These are phyloP conservation scores for Condylostoma magnum DNA, from an alignment of 169 alveolate species.

Conservation along the genomic window DNA sequence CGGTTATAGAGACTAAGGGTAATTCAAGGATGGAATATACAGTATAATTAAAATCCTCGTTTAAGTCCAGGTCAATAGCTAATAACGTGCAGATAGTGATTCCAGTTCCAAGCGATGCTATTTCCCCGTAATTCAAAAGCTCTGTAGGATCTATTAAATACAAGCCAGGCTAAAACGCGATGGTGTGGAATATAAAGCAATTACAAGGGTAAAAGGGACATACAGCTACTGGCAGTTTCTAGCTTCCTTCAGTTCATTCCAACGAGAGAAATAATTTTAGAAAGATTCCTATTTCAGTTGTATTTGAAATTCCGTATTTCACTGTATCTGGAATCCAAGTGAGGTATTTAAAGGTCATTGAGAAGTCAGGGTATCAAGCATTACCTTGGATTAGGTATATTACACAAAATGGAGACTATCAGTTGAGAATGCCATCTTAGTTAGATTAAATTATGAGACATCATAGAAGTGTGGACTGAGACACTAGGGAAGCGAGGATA, in stretches of 20 bases:
- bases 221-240: slow-evolving; percentile 96
- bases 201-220: slow-evolving; percentile 98
- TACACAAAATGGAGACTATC: slow-evolving; percentile 99
- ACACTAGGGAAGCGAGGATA: no score
- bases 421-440: slow-evolving; percentile 97
- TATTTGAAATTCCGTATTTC: slow-evolving; percentile 99
- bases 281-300: slow-evolving; percentile 94
- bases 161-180: slow-evolving; percentile 94
- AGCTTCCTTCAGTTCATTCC: slow-evolving; percentile 93
- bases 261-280: slow-evolving; percentile 90
- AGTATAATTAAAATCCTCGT: slow-evolving; percentile 91
- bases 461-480: no score
- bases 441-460: no score
- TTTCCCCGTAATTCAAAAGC: slow-evolving; percentile 93
- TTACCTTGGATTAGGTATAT: slow-evolving; percentile 99
- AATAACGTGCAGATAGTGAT: slow-evolving; percentile 95
- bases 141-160: slow-evolving; percentile 96
- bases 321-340: slow-evolving; percentile 99
- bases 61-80: slow-evolving; percentile 93
- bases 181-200: slow-evolving; percentile 96
- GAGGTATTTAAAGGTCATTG: slow-evolving; percentile 96
- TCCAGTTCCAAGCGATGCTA: slow-evolving; percentile 99
- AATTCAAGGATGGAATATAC: slow-evolving; percentile 92
- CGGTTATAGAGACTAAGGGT: slow-evolving; percentile 87
- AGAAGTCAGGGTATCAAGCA: slow-evolving; percentile 97